Base-by-base conservation (phyloP, 2,329 filamentous ascomycete genomes). In the Hypoxylon sp. region DNA sequence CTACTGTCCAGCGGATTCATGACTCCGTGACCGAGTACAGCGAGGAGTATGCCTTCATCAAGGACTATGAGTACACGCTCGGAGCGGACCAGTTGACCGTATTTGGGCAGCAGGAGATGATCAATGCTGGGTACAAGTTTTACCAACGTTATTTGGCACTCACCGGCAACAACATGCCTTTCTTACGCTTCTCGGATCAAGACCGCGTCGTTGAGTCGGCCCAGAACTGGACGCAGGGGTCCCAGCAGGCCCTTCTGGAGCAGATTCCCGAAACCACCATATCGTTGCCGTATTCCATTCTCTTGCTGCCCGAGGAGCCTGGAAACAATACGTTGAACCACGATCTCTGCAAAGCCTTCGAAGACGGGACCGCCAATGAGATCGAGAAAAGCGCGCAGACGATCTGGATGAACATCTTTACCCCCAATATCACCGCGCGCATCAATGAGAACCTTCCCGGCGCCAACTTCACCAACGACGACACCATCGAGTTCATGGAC, bases 241-340 rank as follows among this genome's bases (percentile, higher is more conserved):
- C 92, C 72, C 88, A 91, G 69, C 59, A 80, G n/a, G 85, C 85
- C 13, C 19, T 72, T 28, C 70, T 63, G 5, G 76, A 80, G 62
- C 65, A 85, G 64, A 69, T 75, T 1, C 70, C 78, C 17, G 78
- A 86, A 52, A 69, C 76, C 55, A 73, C 65, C 19, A 78, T 82
- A 17, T 77, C 81, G 28, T 83, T 85, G 51, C 78, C 83, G 1
- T 84, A 85, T 28, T 71, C 80, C 1, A 85, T 93, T 44, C 75
- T 92, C 15, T 79, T 90, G 8, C 86, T 97, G 34, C 86, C 88
- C 1, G 93, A 97, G 76, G 83, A 78, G 2, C 65, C 78, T 0
- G 85, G 82, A 0, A 97, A 97, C 80, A 97, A 97, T 78, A 94
- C 92, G 0, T 84, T 97, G 22, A 89, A 89, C 68, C 91, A 94